Evolutionary conservation across 1,139 yeast genomes (phyloP).

Genomic region (Meyerozyma elateridarum): DNA sequence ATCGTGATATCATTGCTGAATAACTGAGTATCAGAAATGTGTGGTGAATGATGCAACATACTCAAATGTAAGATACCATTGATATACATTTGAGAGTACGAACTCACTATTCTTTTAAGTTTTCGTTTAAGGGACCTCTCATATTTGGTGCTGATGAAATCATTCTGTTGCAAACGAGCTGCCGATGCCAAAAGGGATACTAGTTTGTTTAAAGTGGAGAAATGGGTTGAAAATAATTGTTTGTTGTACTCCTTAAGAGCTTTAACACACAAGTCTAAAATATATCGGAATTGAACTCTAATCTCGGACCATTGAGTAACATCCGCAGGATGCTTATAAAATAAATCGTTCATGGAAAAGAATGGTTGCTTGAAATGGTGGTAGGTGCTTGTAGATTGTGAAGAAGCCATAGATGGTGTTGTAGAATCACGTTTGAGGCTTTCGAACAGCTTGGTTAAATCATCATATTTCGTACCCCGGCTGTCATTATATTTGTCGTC

Average conservation of each 20-base stretch:
- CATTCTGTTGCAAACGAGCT: slow-evolving; percentile 48
- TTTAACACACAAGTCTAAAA: slow-evolving; percentile 43
- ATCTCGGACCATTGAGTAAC: slow-evolving; percentile 55
- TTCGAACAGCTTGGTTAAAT: slow-evolving; percentile 17
- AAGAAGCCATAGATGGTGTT: slow-evolving; percentile 27
- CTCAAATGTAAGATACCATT: slow-evolving; percentile 53
- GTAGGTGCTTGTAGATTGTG: slow-evolving; percentile 26
- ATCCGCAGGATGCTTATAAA: slow-evolving; percentile 56
- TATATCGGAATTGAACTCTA: slow-evolving; percentile 39
- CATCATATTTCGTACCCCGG: too few species aligned
- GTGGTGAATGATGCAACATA: slow-evolving; percentile 29
- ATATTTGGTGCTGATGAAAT: slow-evolving; percentile 40
- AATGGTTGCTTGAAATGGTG: slow-evolving; percentile 43
- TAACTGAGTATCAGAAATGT: slow-evolving; percentile 23
- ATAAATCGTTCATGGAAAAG: slow-evolving; percentile 38
- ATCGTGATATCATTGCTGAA: slow-evolving; percentile 31
- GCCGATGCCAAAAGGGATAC: slow-evolving; percentile 47
- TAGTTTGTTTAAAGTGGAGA: slow-evolving; percentile 45
- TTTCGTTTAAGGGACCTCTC: slow-evolving; percentile 43
- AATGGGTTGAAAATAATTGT: slow-evolving; percentile 47
- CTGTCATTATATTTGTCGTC: not conserved
- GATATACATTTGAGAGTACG: slow-evolving; percentile 56
- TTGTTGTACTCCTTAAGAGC: slow-evolving; percentile 47
- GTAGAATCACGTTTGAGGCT: slow-evolving; percentile 38
- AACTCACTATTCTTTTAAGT: slow-evolving; percentile 45